Evolutionary conservation across 176 grass and related monocot species (phyloP), one percentile per base, ranked within the genome.

Genomic region (Microstegium vimineum): DNA sequence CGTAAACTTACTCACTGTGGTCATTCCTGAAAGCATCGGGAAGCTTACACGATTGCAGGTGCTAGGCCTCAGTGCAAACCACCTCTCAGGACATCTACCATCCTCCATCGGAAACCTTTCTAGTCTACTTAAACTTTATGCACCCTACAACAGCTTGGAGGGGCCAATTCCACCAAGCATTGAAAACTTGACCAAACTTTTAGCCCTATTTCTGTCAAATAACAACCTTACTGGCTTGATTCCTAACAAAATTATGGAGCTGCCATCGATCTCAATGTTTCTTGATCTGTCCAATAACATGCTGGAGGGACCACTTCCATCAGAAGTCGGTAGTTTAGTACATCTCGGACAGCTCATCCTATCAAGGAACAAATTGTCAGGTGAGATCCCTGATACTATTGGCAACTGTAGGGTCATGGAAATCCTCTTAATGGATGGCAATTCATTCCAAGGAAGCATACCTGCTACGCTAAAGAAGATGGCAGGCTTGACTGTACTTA

Each of bases 401-500:
- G 82, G 81, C 1, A 74, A 72, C 45, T 84, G 85, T 14, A 60
- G n/a, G 35, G 49, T 27, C 20, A 38, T 91, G 46, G 30, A 81
- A 81, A 63, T 6, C 4, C 73, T 91, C 16, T 31, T 28, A 40
- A 20, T 91, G 40, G 81, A 77, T 64, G 41, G 6, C 1, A 87
- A 85, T 59, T 60, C 56, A 8, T 71, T 91, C 42, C 62, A 77
- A 60, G 85, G 85, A 33, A 57, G 20, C 60, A 85, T 85, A 77
- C 89, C 89, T 73, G 5, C 4, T 5, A 68, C 26, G 3, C 41
- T 91, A 8, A 49, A 8, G 8, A 81, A 81, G 12, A 69, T 88
- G 66, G 70, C 23, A 32, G 85, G 78, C 1, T 68, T 88, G 9
- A 35, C 52, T 40, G 1, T 11, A 47, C 54, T 91, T 51, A 68